Evolutionary conservation across 1,284 basidiomycete genomes (phyloP).

Genomic region (Pseudozyma sp.): DNA sequence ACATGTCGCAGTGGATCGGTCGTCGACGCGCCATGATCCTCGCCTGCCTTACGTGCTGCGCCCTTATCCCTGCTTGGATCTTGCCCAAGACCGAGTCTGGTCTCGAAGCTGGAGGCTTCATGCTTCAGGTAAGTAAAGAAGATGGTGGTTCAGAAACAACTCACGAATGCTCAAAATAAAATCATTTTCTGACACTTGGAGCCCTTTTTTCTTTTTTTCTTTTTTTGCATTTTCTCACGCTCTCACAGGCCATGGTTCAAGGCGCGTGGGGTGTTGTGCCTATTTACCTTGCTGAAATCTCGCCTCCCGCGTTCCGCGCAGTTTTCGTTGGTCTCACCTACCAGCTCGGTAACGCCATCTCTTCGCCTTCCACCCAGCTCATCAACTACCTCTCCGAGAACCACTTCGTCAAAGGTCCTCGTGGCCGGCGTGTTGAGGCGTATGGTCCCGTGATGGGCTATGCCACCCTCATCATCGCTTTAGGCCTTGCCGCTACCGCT

Average conservation of each 20-base stretch:
- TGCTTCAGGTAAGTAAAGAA: slow-evolving; percentile 44
- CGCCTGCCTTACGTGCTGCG: slow-evolving; percentile 32
- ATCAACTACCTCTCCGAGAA: slow-evolving; percentile 56
- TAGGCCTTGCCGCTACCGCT: slow-evolving; percentile 32
- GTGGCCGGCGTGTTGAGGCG: slow-evolving; percentile 36
- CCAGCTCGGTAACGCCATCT: slow-evolving; percentile 60
- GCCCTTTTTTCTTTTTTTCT: slow-evolving; percentile 8
- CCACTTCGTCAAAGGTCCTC: slow-evolving; percentile 17
- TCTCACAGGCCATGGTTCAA: slow-evolving; percentile 39
- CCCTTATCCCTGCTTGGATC: slow-evolving; percentile 59
- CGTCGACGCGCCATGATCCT: slow-evolving; percentile 52
- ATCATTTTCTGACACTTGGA: slow-evolving; percentile 12
- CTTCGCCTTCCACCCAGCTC: slow-evolving; percentile 69
- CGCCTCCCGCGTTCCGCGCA: slow-evolving; percentile 53
- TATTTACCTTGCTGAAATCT: slow-evolving; percentile 48
- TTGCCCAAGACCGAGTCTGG: slow-evolving; percentile 46
- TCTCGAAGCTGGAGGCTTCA: slow-evolving; percentile 54
- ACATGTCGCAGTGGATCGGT: slow-evolving; percentile 56
- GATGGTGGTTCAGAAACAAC: slow-evolving; percentile 1
- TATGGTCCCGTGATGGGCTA: slow-evolving; percentile 56
- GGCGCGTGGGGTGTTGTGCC: slow-evolving; percentile 57
- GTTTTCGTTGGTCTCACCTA: slow-evolving; percentile 54
- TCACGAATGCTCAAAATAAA: slow-evolving; percentile 5
- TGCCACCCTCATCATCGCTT: slow-evolving; percentile 53
- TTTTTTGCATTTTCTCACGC: slow-evolving; percentile 3